Evolutionary conservation across 2,329 filamentous ascomycete genomes (phyloP).

Genomic region (Fusarium sp.): DNA sequence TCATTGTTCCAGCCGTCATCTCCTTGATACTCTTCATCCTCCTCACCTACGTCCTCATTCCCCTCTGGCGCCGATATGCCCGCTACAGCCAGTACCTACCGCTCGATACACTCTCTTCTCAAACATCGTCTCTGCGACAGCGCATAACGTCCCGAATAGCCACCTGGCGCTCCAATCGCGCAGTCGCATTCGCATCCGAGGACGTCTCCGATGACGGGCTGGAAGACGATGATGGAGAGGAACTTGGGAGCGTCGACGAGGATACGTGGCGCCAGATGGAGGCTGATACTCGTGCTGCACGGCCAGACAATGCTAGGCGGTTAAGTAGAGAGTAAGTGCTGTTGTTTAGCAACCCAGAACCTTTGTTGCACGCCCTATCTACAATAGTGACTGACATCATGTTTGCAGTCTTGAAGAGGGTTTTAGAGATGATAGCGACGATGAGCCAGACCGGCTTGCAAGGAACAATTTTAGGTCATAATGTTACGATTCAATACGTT

Average conservation of each 20-base stretch:
- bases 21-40: slow-evolving; percentile 75
- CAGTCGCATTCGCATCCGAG: slow-evolving; percentile 54
- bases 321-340: slow-evolving; percentile 75
- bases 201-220: slow-evolving; percentile 59
- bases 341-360: background rate
- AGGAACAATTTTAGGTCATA: slow-evolving; percentile 37
- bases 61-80: slow-evolving; percentile 74
- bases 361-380: background rate
- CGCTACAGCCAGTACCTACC: slow-evolving; percentile 81
- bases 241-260: slow-evolving; percentile 69
- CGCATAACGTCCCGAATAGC: slow-evolving; percentile 52
- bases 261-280: slow-evolving; percentile 55
- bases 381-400: slow-evolving; percentile 20
- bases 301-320: slow-evolving; percentile 64
- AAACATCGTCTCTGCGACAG: slow-evolving; percentile 63
- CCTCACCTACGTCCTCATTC: slow-evolving; percentile 71
- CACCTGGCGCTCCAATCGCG: slow-evolving; percentile 56
- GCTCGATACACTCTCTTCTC: slow-evolving; percentile 68
- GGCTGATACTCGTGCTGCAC: slow-evolving; percentile 45
- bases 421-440: slow-evolving; percentile 58
- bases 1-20: slow-evolving; percentile 75
- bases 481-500: background rate
- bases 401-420: slow-evolving; percentile 66
- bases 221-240: slow-evolving; percentile 70
- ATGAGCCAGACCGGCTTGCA: slow-evolving; percentile 46